A percentile compares a stretch with the other conserved stretches of the same genome.
phyloP scores from a whole-genome alignment of 768 basidiomycete species.

The Amyloporia xantha region DNA sequence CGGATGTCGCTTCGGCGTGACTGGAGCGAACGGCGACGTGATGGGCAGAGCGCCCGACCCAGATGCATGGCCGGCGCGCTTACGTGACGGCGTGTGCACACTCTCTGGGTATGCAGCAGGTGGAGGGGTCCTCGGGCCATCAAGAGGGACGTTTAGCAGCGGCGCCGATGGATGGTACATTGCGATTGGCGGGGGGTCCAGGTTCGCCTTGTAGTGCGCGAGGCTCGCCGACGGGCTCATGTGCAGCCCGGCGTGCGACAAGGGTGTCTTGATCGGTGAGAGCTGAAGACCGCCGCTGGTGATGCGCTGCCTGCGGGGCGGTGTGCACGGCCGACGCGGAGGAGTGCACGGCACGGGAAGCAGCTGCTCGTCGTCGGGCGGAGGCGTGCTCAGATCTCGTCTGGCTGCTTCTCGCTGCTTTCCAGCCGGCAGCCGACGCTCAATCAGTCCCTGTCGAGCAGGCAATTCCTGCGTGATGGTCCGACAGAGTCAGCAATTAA shows the following conservation, averaged over 20 bases:
- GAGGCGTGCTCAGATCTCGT: slow-evolving; percentile 3
- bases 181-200: slow-evolving; percentile 52
- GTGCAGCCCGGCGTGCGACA: slow-evolving; percentile 62
- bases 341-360: slow-evolving; percentile 1
- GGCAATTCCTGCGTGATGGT: slow-evolving; percentile 7
- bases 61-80: slow-evolving; percentile 24
- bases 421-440: background rate
- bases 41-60: slow-evolving; percentile 37
- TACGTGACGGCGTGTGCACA: slow-evolving; percentile 41
- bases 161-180: slow-evolving; percentile 27
- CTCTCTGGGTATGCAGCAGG: background rate
- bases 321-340: slow-evolving; percentile 16
- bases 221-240: slow-evolving; percentile 65
- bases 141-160: slow-evolving; percentile 26
- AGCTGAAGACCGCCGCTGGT: slow-evolving; percentile 30
- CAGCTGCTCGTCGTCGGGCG: background rate
- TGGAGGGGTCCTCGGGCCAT: background rate
- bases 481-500: too few relatives aligned
- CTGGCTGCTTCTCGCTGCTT: background rate
- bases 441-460: too few relatives aligned
- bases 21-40: slow-evolving; percentile 31
- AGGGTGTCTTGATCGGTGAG: slow-evolving; percentile 57
- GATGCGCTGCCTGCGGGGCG: slow-evolving; percentile 35
- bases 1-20: too few relatives aligned
- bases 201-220: slow-evolving; percentile 60